Conservation (phyloP, 306 rosid species). For the Sphenostylis stenocarpa region DNA sequence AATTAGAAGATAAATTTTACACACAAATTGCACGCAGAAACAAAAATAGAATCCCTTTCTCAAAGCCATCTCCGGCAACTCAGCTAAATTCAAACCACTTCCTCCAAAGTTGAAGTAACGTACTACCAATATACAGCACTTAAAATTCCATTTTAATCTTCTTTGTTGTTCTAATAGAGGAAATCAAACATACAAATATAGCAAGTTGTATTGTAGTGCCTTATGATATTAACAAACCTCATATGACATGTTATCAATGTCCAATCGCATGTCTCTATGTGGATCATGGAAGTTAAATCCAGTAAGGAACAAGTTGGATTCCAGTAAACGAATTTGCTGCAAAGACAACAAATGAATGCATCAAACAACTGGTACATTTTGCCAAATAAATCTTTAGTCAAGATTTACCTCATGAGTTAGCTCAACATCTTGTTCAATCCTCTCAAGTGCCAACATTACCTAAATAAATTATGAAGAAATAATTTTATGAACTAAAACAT, state of each 20-base stretch:
- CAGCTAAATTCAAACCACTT: conserved; percentile 18
- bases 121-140: neutral
- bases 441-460: conserved; percentile 90
- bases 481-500: neutral
- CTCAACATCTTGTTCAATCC: conserved; percentile 95
- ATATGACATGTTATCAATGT: conserved; percentile 96
- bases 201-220: conserved; percentile 31
- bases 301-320: conserved; percentile 75
- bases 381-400: conserved; percentile 3
- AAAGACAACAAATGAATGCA: conserved; percentile 23
- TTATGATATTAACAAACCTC: conserved; percentile 63
- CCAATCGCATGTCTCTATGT: conserved; percentile 96
- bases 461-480: conserved; percentile 34
- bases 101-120: neutral
- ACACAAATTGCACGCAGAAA: neutral
- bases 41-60: conserved; percentile 7
- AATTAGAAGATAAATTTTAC: neutral
- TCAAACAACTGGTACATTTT: conserved; percentile 20
- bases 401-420: conserved; percentile 82
- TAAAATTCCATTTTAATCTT: neutral
- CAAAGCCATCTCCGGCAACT: conserved; percentile 7
- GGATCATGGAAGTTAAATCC: conserved; percentile 84
- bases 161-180: neutral
- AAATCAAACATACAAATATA: conserved; percentile 1
- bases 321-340: conserved; percentile 89